phyloP scores from a whole-genome alignment of 768 basidiomycete genomes.

The Suillus decipiens region DNA sequence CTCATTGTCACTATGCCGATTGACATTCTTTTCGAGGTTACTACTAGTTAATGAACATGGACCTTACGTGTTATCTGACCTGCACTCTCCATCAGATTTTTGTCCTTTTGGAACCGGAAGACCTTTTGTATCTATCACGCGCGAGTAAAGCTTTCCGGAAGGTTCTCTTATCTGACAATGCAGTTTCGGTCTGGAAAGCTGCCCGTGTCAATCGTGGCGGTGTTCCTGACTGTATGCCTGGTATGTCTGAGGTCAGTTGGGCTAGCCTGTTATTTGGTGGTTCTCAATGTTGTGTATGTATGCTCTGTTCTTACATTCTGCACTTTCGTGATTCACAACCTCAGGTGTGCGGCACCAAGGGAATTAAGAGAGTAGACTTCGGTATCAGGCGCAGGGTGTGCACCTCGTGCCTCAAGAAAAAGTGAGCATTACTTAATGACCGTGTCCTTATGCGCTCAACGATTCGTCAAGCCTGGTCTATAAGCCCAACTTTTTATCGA shows the following conservation, averaged over 20 bases:
- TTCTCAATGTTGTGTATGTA: conserved; percentile 20
- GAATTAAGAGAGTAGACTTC: conserved; percentile 21
- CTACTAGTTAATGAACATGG: neutral
- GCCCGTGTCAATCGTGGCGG: conserved; percentile 7
- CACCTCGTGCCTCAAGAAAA: conserved; percentile 18
- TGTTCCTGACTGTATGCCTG: conserved; percentile 25
- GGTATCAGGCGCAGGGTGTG: conserved; percentile 20
- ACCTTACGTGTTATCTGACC: neutral
- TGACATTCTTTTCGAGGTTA: conserved; percentile 32
- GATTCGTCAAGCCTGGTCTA: conserved; percentile 17
- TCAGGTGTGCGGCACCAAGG: conserved; percentile 17
- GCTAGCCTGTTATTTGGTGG: conserved; percentile 28
- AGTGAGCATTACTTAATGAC: conserved; percentile 13
- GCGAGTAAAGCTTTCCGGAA: conserved; percentile 30
- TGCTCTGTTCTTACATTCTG: neutral
- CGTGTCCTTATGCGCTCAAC: conserved; percentile 16
- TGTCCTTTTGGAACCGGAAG: conserved; percentile 29
- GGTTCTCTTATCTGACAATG: conserved; percentile 22
- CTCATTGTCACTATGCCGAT: conserved; percentile 23
- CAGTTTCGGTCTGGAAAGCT: conserved; percentile 30
- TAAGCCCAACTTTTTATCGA: conserved; percentile 15
- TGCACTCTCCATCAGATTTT: conserved; percentile 25
- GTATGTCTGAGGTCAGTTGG: conserved; percentile 30
- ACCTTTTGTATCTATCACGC: conserved; percentile 32
- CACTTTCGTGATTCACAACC: neutral